phyloP scores from a whole-genome alignment of 805 yeast species.

The Zygotorulaspora florentina region DNA sequence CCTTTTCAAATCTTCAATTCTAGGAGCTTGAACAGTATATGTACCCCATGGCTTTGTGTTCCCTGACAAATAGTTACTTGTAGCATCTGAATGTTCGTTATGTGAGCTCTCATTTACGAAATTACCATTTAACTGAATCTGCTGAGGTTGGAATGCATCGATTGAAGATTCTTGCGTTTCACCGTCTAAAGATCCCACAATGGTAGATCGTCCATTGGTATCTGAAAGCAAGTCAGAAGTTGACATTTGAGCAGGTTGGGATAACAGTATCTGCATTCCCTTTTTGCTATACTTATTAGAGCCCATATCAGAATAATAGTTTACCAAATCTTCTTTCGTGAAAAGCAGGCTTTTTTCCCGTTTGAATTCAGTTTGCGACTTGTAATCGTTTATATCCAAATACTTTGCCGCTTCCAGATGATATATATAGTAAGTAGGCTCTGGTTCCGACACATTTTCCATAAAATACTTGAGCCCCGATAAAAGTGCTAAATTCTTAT shows the following conservation, averaged over 20 bases:
- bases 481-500: constrained; percentile 29
- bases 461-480: constrained; percentile 32
- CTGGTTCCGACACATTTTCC: constrained; percentile 18
- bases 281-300: constrained; percentile 29
- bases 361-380: constrained; percentile 23
- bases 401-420: constrained; percentile 31
- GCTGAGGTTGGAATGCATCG: constrained; percentile 4
- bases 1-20: constrained; percentile 29
- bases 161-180: constrained; percentile 4
- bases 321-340: constrained; percentile 28
- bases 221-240: constrained; percentile 26
- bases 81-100: not conserved
- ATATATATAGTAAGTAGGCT: constrained; percentile 26
- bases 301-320: constrained; percentile 32
- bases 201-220: constrained; percentile 6
- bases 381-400: constrained; percentile 27
- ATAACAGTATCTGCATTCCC: constrained; percentile 28
- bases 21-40: constrained; percentile 22
- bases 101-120: not conserved
- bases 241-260: constrained; percentile 20
- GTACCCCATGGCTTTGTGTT: constrained; percentile 24
- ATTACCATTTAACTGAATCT: constrained; percentile 3
- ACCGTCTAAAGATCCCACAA: constrained; percentile 3
- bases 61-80: constrained; percentile 12
- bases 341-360: constrained; percentile 17